These are phyloP conservation scores for Purpureocillium lavendulum DNA, from an alignment of 2,329 filamentous ascomycete species.

Conservation along the genomic window DNA sequence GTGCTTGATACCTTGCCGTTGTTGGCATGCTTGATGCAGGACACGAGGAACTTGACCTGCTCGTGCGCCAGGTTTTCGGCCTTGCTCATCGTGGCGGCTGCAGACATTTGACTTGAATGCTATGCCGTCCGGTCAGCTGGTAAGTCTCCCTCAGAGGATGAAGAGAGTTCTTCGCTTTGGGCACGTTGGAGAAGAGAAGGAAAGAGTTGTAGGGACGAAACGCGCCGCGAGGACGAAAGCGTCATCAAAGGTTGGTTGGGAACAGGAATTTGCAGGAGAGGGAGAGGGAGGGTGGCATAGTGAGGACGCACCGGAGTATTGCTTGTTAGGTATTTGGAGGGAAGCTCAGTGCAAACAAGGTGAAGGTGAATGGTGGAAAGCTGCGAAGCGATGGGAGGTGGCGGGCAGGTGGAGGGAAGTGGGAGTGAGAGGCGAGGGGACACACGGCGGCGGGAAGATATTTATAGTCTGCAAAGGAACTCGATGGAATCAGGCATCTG, in stretches of 20 bases:
- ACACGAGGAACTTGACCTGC: slow-evolving; percentile 58
- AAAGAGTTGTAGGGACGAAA: neutral
- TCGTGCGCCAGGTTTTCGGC: slow-evolving; percentile 34
- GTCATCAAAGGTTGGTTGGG: no score
- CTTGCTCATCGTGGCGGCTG: slow-evolving; percentile 24
- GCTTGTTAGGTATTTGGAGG: no score
- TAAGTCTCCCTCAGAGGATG: no score
- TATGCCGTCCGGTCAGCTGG: neutral
- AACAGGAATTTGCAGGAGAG: no score
- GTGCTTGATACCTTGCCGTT: slow-evolving; percentile 47
- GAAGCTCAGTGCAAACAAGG: no score
- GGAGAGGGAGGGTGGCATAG: no score
- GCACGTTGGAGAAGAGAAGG: neutral
- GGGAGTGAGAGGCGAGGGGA: no score
- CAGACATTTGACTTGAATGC: neutral
- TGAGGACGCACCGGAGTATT: no score
- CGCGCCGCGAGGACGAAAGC: neutral
- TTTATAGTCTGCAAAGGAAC: neutral
- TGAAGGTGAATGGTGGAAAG: no score
- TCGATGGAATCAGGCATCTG: neutral
- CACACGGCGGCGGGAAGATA: neutral
- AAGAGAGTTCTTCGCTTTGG: neutral
- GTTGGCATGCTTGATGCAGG: slow-evolving; percentile 53
- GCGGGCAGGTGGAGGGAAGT: neutral
- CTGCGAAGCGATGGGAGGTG: no score